These are phyloP conservation scores for Clonostachys chloroleuca DNA, from an alignment of 2,329 filamentous ascomycete species.

Conservation along the genomic window DNA sequence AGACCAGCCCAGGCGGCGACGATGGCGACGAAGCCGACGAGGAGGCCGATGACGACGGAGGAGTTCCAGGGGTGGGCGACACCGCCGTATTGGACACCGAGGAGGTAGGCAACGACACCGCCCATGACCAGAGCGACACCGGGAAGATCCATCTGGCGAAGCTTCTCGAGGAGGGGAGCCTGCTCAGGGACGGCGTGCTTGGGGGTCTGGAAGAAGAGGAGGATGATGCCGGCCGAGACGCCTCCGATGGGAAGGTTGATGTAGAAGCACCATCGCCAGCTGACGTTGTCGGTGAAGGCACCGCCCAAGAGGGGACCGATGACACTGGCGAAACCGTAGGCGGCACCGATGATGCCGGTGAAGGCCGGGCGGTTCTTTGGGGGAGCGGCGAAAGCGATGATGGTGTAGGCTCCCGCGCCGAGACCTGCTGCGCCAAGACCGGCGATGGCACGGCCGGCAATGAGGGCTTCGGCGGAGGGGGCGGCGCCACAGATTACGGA, in stretches of 20 bases:
- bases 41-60: constrained; percentile 24
- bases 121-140: constrained; percentile 33
- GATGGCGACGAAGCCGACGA: constrained; percentile 22
- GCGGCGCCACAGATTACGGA: constrained; percentile 43
- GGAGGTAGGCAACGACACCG: constrained; percentile 28
- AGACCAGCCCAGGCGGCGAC: constrained; percentile 20
- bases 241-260: constrained; percentile 22
- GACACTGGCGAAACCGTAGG: constrained; percentile 14
- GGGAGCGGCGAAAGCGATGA: constrained; percentile 29
- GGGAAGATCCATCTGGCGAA: constrained; percentile 35
- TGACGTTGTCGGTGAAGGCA: constrained; percentile 15
- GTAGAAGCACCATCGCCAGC: constrained; percentile 22
- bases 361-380: constrained; percentile 13
- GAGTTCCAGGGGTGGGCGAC: constrained; percentile 28
- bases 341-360: constrained; percentile 15
- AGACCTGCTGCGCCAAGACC: constrained; percentile 40
- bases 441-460: constrained; percentile 46
- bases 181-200: constrained; percentile 21
- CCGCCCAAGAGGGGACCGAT: constrained; percentile 17
- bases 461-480: constrained; percentile 39
- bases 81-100: constrained; percentile 37
- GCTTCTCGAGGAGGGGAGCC: constrained; percentile 26
- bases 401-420: constrained; percentile 36
- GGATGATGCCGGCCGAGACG: constrained; percentile 15
- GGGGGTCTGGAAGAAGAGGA: constrained; percentile 29